phyloP scores from a whole-genome alignment of 2,329 filamentous ascomycete species.

The Zymoseptoria brevis region DNA sequence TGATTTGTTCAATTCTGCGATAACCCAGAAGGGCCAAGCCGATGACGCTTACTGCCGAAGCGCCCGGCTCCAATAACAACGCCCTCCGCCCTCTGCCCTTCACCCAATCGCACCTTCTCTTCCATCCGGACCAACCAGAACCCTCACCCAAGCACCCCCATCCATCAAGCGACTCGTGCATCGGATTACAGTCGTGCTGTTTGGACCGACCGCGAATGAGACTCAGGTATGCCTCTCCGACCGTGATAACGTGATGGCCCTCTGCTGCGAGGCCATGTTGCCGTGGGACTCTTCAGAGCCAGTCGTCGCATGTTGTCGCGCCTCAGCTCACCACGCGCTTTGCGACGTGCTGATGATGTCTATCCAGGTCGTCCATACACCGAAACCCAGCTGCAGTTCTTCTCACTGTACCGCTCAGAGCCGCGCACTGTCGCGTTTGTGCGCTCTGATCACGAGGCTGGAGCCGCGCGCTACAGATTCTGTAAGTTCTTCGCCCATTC shows the following conservation, averaged over 20 bases:
- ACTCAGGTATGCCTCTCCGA: constrained; percentile 5
- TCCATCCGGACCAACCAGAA: not conserved
- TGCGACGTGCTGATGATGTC: constrained; percentile 1
- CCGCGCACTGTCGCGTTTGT: not conserved
- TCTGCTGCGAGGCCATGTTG: constrained; percentile 1
- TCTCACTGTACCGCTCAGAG: not conserved
- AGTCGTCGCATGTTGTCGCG: not conserved
- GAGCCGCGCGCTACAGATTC: not conserved
- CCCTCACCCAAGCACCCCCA: not conserved
- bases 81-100: not conserved
- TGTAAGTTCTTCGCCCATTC: not conserved
- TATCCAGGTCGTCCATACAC: not conserved
- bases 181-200: not conserved
- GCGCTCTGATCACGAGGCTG: not conserved
- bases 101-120: not conserved
- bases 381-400: not conserved
- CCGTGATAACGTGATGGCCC: constrained; percentile 6
- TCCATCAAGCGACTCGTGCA: not conserved
- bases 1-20: not conserved
- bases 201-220: constrained; percentile 1
- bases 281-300: constrained; percentile 1
- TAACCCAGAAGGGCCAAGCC: not conserved
- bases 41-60: not conserved
- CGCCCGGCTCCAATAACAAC: not conserved
- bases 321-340: constrained; percentile 3